Evolutionary conservation across 1,139 yeast species (phyloP).

Genomic region (Scheffersomyces illinoinensis): DNA sequence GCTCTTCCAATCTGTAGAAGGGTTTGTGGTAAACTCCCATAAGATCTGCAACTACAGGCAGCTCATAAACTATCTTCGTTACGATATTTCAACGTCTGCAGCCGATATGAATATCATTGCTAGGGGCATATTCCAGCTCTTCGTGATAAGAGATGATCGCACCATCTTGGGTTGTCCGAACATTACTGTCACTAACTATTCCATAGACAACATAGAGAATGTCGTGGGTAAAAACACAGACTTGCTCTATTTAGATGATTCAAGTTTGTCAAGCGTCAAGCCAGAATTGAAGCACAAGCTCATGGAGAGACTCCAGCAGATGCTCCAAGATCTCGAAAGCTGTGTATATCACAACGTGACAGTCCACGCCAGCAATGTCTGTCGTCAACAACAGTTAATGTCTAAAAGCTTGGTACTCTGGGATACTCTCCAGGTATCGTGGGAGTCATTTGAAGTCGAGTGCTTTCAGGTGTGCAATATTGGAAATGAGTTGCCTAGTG

Average conservation of each 20-base stretch:
- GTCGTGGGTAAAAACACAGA: conserved; percentile 26
- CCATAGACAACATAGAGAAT: conserved; percentile 24
- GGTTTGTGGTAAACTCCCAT: conserved; percentile 22
- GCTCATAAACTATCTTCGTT: conserved; percentile 35
- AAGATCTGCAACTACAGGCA: conserved; percentile 30
- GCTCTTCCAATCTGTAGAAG: conserved; percentile 34
- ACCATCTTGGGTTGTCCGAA: conserved; percentile 40
- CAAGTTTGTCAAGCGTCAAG: conserved; percentile 12
- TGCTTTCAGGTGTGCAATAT: conserved; percentile 30
- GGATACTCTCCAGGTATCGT: conserved; percentile 78
- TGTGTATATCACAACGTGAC: conserved; percentile 58
- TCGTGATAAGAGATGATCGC: conserved; percentile 60
- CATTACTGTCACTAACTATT: conserved; percentile 13
- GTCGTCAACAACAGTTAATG: conserved; percentile 76
- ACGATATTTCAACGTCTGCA: conserved; percentile 28
- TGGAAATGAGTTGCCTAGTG: conserved; percentile 30
- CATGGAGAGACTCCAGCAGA: neutral
- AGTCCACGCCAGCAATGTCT: conserved; percentile 67
- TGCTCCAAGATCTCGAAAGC: conserved; percentile 39
- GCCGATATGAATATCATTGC: conserved; percentile 49
- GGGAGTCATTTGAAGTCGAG: conserved; percentile 54
- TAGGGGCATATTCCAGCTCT: conserved; percentile 62
- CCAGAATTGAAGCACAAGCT: neutral
- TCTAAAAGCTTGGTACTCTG: conserved; percentile 59
- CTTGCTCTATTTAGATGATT: conserved; percentile 11